Evolutionary conservation across 169 alveolate species (phyloP).

Genomic region (Sarcocystis neurona): DNA sequence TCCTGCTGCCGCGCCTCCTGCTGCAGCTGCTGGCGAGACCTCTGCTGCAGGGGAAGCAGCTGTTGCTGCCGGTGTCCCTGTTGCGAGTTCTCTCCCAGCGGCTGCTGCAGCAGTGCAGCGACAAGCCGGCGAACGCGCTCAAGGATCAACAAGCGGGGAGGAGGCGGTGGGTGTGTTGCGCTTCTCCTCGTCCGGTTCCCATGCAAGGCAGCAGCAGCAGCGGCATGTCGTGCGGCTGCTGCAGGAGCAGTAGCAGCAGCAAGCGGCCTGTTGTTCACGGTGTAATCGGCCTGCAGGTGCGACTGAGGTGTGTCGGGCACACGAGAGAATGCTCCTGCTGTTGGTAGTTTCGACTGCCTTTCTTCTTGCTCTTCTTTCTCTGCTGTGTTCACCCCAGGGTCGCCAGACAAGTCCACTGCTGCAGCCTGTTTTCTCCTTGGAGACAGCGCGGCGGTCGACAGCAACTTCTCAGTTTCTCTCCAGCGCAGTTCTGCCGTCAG

Average conservation of each 20-base stretch:
- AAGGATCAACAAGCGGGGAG: conserved; percentile 1
- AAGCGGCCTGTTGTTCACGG: not conserved
- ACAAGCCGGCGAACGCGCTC: conserved; percentile 5
- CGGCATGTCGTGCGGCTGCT: not conserved
- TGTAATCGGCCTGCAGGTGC: not conserved
- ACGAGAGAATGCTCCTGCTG: not conserved
- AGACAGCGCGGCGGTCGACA: too few relatives aligned
- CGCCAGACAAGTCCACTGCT: too few relatives aligned
- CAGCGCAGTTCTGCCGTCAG: too few relatives aligned
- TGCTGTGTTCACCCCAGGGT: too few relatives aligned
- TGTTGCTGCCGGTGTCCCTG: not conserved
- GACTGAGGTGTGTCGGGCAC: not conserved
- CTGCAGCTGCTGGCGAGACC: not conserved
- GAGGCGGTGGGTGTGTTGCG: too few relatives aligned
- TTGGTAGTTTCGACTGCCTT: too few relatives aligned
- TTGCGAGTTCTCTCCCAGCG: not conserved
- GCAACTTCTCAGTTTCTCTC: too few relatives aligned
- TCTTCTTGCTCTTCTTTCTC: too few relatives aligned
- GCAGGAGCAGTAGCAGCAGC: not conserved
- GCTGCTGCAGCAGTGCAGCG: not conserved
- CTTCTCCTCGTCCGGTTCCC: not conserved
- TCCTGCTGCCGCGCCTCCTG: too few relatives aligned
- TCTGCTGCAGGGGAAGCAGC: not conserved
- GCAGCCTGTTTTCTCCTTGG: too few relatives aligned
- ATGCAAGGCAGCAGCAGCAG: not conserved